phyloP scores from a whole-genome alignment of 306 rosid genomes.

The Vicia villosa region DNA sequence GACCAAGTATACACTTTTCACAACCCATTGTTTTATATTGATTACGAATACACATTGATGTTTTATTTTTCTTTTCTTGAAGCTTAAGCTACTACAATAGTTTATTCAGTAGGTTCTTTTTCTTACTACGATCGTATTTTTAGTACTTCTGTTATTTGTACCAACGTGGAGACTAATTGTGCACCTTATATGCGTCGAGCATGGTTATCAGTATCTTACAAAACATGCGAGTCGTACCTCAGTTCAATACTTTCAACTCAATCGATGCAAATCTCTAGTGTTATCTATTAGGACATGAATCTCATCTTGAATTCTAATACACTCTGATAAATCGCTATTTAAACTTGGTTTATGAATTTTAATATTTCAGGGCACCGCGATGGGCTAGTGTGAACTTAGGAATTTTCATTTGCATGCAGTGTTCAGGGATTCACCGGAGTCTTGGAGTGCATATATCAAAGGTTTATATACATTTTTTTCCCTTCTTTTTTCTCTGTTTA shows the following conservation, averaged over 20 bases:
- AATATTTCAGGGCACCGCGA: slow-evolving; percentile 80
- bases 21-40: slow-evolving; percentile 19
- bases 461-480: slow-evolving; percentile 45
- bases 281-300: too few relatives aligned
- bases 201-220: too few relatives aligned
- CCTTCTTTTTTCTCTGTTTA: slow-evolving; percentile 8
- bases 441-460: slow-evolving; percentile 97
- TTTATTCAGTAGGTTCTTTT: neutral
- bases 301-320: too few relatives aligned
- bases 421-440: slow-evolving; percentile 95
- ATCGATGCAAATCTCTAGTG: too few relatives aligned
- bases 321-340: too few relatives aligned
- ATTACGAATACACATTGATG: neutral
- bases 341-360: slow-evolving; percentile 6
- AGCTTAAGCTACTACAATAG: slow-evolving; percentile 14
- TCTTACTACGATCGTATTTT: neutral
- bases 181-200: neutral
- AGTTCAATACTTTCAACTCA: too few relatives aligned
- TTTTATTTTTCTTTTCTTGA: neutral
- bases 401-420: slow-evolving; percentile 90
- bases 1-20: slow-evolving; percentile 62
- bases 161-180: slow-evolving; percentile 2
- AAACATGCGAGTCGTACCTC: too few relatives aligned
- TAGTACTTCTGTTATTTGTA: neutral
- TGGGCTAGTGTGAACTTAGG: slow-evolving; percentile 99